These are phyloP conservation scores for Jackrogersella multiformis DNA, from an alignment of 495 filamentous ascomycete genomes.

Conservation along the genomic window DNA sequence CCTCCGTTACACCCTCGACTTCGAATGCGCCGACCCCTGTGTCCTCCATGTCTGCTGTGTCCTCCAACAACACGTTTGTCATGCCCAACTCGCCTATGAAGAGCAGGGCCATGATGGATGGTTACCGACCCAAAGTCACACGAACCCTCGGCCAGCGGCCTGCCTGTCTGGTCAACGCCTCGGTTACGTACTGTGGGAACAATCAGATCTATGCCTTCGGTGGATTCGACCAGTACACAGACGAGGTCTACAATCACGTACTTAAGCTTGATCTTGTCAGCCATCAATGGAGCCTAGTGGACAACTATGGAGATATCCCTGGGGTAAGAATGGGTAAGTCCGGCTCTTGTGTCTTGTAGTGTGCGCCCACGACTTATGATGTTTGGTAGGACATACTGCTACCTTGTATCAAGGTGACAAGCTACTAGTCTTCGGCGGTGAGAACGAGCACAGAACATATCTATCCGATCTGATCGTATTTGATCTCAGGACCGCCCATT, in stretches of 20 bases:
- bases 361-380: constrained; percentile 23
- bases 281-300: constrained; percentile 92
- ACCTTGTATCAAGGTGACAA: constrained; percentile 94
- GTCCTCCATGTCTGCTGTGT: constrained; percentile 58
- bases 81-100: constrained; percentile 83
- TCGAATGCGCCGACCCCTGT: constrained; percentile 55
- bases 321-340: constrained; percentile 93
- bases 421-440: constrained; percentile 92
- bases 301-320: constrained; percentile 98
- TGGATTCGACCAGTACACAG: constrained; percentile 98
- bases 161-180: constrained; percentile 95
- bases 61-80: constrained; percentile 81
- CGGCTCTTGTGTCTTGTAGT: constrained; percentile 7
- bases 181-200: constrained; percentile 94
- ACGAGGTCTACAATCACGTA: constrained; percentile 99
- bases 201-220: constrained; percentile 98
- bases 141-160: constrained; percentile 86
- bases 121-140: constrained; percentile 82
- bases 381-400: constrained; percentile 83
- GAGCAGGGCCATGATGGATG: constrained; percentile 67
- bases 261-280: constrained; percentile 84
- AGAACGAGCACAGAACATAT: constrained; percentile 96
- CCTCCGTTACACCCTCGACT: constrained; percentile 34
- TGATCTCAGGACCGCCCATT: constrained; percentile 89
- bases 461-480: constrained; percentile 96